phyloP scores from a whole-genome alignment of 208 protist genomes.

The Leishmania lainsoni region DNA sequence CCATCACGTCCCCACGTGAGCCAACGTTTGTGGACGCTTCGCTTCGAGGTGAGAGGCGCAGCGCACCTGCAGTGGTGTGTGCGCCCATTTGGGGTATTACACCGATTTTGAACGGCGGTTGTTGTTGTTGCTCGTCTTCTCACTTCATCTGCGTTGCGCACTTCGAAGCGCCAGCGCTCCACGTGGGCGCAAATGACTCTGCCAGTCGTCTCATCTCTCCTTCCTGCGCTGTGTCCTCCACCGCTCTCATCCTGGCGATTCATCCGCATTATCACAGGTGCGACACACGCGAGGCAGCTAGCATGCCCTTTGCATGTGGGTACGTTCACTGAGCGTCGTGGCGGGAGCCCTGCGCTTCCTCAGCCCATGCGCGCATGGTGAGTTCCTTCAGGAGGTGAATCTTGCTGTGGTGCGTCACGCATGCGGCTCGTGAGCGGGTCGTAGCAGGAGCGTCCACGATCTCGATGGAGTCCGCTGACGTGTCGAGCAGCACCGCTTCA shows the following conservation, averaged over 20 bases:
- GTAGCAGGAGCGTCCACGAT: background rate
- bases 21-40: background rate
- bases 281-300: too few species aligned
- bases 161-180: background rate
- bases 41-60: background rate
- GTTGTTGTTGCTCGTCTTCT: background rate
- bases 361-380: background rate
- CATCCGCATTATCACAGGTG: background rate
- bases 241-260: background rate
- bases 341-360: background rate
- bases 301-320: background rate
- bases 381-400: constrained; percentile 12
- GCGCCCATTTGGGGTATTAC: background rate
- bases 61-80: background rate
- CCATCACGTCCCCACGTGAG: background rate
- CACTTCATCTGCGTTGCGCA: background rate
- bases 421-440: background rate
- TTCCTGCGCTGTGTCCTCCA: background rate
- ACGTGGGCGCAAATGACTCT: background rate
- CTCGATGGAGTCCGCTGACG: constrained; percentile 7
- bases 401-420: background rate
- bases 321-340: background rate
- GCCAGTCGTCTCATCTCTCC: background rate
- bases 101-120: too few species aligned
- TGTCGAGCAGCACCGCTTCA: background rate